phyloP scores from a whole-genome alignment of 345 rosid genomes.

The Moricandia moricandioides region DNA sequence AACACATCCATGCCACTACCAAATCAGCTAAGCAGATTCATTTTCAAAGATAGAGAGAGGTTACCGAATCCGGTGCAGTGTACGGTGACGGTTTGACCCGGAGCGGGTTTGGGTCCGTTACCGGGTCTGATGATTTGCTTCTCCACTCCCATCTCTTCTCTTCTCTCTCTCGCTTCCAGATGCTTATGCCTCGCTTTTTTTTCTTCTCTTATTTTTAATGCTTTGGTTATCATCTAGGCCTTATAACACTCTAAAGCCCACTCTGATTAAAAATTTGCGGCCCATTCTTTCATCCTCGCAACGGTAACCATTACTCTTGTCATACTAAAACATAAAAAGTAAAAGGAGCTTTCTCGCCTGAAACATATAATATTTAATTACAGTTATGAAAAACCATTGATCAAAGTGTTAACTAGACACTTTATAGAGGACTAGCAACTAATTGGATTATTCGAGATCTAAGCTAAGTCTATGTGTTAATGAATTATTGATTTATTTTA shows the following conservation, averaged over 20 bases:
- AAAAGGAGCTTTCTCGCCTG: background rate
- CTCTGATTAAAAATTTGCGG: background rate
- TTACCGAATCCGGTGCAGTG: constrained; percentile 76
- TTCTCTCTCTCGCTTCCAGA: background rate
- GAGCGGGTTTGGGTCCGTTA: constrained; percentile 50
- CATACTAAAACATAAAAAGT: too few species aligned
- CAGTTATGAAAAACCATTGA: too few species aligned
- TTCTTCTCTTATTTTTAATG: background rate
- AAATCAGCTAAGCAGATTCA: background rate
- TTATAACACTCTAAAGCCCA: background rate
- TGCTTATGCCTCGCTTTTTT: background rate
- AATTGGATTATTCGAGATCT: too few species aligned
- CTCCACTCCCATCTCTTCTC: constrained; percentile 51
- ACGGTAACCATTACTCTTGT: too few species aligned
- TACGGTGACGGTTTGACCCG: constrained; percentile 64
- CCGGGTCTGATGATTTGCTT: constrained; percentile 57
- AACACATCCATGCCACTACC: background rate
- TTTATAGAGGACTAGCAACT: too few species aligned
- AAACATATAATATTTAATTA: too few species aligned
- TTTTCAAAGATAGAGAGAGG: background rate
- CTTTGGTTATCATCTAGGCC: background rate
- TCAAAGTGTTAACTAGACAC: too few species aligned
- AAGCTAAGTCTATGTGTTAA: too few species aligned
- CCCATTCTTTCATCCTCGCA: background rate
- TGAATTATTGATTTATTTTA: too few species aligned